Percentiles rank a stretch among this genome's conserved stretches.
Evolutionary conservation across 306 rosid genomes (phyloP).

Genomic region (Cucumis cinereus): DNA sequence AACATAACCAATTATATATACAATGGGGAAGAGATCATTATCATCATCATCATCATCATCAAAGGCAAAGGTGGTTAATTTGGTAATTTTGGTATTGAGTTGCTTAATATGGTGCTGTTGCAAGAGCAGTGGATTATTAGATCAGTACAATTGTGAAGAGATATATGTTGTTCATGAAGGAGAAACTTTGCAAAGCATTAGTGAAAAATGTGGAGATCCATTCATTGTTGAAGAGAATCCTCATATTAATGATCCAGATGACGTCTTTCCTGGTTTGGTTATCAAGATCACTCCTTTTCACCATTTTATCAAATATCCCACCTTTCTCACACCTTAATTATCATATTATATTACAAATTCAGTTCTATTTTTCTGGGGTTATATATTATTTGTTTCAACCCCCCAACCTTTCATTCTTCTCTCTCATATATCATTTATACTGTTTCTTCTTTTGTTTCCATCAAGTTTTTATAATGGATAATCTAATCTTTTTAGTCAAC

Average conservation of each 20-base stretch:
- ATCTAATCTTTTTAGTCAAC: too few relatives aligned
- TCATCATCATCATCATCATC: too few relatives aligned
- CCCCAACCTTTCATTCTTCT: not conserved
- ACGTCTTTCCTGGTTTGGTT: slow-evolving; percentile 72
- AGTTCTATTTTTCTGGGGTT: not conserved
- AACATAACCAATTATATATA: too few relatives aligned
- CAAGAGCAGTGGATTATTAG: slow-evolving; percentile 23
- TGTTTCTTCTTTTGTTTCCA: not conserved
- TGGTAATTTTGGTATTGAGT: not conserved
- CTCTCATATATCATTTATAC: too few relatives aligned
- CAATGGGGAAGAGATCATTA: not conserved
- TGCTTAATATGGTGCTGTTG: slow-evolving; percentile 15
- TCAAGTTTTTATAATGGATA: too few relatives aligned
- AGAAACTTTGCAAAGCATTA: slow-evolving; percentile 63
- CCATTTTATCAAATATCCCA: too few relatives aligned
- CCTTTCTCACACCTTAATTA: not conserved
- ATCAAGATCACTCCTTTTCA: slow-evolving; percentile 59
- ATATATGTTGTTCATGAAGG: slow-evolving; percentile 75
- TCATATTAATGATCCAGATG: slow-evolving; percentile 69
- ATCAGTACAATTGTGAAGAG: slow-evolving; percentile 48
- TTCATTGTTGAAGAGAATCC: slow-evolving; percentile 73
- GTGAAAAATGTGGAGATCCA: slow-evolving; percentile 73
- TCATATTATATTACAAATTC: too few relatives aligned
- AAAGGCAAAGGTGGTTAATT: too few relatives aligned
- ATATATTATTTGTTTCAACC: not conserved